Percentiles rank a stretch among this genome's conserved stretches.
phyloP scores from a whole-genome alignment of 2,329 filamentous ascomycete species.

The Claviceps maximensis region DNA sequence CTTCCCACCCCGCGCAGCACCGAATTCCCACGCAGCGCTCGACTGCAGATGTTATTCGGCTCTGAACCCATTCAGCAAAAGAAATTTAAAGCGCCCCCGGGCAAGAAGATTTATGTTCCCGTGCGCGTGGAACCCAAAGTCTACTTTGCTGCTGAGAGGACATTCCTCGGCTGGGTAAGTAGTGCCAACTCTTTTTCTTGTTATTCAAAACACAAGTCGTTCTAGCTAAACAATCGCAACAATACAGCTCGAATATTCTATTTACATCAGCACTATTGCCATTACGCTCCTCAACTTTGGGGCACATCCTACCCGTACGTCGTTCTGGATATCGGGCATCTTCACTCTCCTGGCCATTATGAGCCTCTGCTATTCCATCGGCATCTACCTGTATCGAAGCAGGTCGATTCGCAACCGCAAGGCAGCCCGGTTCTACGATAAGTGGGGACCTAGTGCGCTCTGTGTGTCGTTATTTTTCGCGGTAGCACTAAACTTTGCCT shows the following conservation, averaged over 20 bases:
- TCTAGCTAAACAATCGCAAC: slow-evolving; percentile 5
- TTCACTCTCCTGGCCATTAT: slow-evolving; percentile 74
- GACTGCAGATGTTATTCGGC: slow-evolving; percentile 40
- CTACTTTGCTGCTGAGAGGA: slow-evolving; percentile 90
- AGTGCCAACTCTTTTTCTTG: neutral
- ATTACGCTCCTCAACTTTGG: slow-evolving; percentile 76
- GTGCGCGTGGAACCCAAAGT: slow-evolving; percentile 96
- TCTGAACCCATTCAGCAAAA: slow-evolving; percentile 40
- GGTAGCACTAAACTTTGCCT: slow-evolving; percentile 66
- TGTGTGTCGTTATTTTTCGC: slow-evolving; percentile 62
- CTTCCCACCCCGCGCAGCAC: slow-evolving; percentile 42
- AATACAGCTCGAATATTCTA: slow-evolving; percentile 76
- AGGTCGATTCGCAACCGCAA: slow-evolving; percentile 69
- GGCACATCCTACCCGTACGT: slow-evolving; percentile 37
- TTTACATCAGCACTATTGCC: slow-evolving; percentile 82
- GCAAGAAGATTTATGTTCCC: slow-evolving; percentile 90
- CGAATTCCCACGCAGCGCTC: slow-evolving; percentile 43
- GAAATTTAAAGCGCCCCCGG: slow-evolving; percentile 60
- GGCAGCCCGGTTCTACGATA: slow-evolving; percentile 86
- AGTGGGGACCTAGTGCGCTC: slow-evolving; percentile 67
- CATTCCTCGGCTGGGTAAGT: slow-evolving; percentile 82
- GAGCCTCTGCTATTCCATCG: slow-evolving; percentile 70
- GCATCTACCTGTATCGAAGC: slow-evolving; percentile 79
- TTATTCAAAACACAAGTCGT: neutral
- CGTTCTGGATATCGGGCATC: slow-evolving; percentile 56